These are phyloP conservation scores for Elaphomyces granulatus DNA, from an alignment of 495 filamentous ascomycete species.

Conservation along the genomic window DNA sequence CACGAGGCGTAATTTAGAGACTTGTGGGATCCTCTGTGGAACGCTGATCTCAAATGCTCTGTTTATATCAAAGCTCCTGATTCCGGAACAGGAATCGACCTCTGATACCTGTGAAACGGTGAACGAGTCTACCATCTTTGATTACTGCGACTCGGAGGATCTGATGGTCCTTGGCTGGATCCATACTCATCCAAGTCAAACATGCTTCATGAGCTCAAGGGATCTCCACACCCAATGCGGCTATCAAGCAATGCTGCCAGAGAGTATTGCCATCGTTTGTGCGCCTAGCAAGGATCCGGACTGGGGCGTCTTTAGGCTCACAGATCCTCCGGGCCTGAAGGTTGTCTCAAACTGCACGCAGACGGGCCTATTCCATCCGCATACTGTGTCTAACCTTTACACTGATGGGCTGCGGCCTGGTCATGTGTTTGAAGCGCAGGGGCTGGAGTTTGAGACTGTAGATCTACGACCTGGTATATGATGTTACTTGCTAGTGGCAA, in stretches of 20 bases:
- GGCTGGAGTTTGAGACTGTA: slow-evolving; percentile 61
- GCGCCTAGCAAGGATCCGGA: slow-evolving; percentile 69
- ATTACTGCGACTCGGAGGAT: slow-evolving; percentile 75
- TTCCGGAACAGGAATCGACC: slow-evolving; percentile 81
- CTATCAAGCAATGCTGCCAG: slow-evolving; percentile 87
- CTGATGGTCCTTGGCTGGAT: slow-evolving; percentile 93
- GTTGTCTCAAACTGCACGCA: slow-evolving; percentile 63
- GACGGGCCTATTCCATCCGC: slow-evolving; percentile 70
- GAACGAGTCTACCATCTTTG: slow-evolving; percentile 68
- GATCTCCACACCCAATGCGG: slow-evolving; percentile 87
- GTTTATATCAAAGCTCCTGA: slow-evolving; percentile 75
- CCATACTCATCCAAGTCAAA: slow-evolving; percentile 91
- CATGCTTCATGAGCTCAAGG: slow-evolving; percentile 91
- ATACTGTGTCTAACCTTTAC: slow-evolving; percentile 59
- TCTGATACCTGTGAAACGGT: slow-evolving; percentile 87
- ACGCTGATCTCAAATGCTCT: slow-evolving; percentile 83
- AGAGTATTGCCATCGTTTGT: slow-evolving; percentile 95
- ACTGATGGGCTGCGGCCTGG: slow-evolving; percentile 69
- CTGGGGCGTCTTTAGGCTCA: slow-evolving; percentile 86
- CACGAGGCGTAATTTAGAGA: slow-evolving; percentile 72
- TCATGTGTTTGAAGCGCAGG: slow-evolving; percentile 69
- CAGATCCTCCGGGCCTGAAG: slow-evolving; percentile 77
- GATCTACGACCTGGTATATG: slow-evolving; percentile 48
- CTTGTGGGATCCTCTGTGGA: slow-evolving; percentile 86
- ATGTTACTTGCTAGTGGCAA: too few species aligned